These are phyloP conservation scores for Vigna trinervia DNA, from an alignment of 306 rosid genomes.

Conservation along the genomic window DNA sequence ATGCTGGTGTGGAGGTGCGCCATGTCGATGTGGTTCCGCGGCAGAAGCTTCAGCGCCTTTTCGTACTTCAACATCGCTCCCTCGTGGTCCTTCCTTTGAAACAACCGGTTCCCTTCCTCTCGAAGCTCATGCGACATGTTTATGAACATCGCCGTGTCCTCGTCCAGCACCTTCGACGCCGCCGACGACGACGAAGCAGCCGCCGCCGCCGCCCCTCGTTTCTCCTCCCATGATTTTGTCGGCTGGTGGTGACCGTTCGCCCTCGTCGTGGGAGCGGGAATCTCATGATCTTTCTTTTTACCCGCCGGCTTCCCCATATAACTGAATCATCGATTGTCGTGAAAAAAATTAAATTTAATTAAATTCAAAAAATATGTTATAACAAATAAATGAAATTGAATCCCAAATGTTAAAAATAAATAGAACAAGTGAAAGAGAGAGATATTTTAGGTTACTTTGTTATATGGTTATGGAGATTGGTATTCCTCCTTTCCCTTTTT, in stretches of 20 bases:
- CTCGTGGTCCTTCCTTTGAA: slow-evolving; percentile 71
- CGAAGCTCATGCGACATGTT: slow-evolving; percentile 84
- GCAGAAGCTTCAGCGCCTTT: slow-evolving; percentile 82
- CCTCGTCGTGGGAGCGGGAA: slow-evolving; percentile 47
- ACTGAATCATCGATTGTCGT: not conserved
- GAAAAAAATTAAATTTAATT: not conserved
- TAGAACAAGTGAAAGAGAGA: not conserved
- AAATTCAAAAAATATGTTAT: not conserved
- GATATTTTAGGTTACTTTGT: not conserved
- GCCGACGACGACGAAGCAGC: slow-evolving; percentile 39
- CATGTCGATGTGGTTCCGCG: slow-evolving; percentile 72
- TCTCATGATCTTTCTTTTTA: slow-evolving; percentile 65
- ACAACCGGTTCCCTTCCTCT: slow-evolving; percentile 79
- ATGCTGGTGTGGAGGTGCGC: slow-evolving; percentile 75
- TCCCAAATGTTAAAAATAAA: not conserved
- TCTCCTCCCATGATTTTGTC: slow-evolving; percentile 42
- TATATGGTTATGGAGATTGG: not conserved
- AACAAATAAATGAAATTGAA: not conserved
- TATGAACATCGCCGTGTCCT: slow-evolving; percentile 86
- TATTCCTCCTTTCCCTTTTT: not conserved
- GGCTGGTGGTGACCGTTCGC: slow-evolving; percentile 38
- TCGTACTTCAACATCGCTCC: slow-evolving; percentile 86
- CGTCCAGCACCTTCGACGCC: slow-evolving; percentile 62
- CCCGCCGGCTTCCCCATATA: slow-evolving; percentile 85
- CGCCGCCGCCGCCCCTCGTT: not conserved